Conservation (phyloP, 805 yeast species). For the Nakazawaea molendinolei region DNA sequence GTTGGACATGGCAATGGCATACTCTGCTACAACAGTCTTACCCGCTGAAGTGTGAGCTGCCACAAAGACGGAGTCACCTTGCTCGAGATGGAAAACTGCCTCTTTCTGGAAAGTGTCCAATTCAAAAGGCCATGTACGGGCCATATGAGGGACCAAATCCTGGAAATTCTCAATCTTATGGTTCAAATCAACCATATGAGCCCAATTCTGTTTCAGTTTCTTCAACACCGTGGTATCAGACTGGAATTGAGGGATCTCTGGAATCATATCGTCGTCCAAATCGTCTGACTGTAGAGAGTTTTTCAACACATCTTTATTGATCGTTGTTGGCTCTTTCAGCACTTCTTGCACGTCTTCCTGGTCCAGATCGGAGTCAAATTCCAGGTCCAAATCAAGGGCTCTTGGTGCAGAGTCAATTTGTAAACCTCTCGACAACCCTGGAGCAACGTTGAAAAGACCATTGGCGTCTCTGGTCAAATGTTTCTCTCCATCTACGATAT, state of each 20-base stretch:
- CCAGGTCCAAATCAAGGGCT: slow-evolving; percentile 15
- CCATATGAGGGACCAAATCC: slow-evolving; percentile 89
- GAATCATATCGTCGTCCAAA: slow-evolving; percentile 37
- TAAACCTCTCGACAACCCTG: slow-evolving; percentile 75
- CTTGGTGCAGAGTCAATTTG: slow-evolving; percentile 15
- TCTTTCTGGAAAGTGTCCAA: slow-evolving; percentile 94
- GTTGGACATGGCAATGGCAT: slow-evolving; percentile 94
- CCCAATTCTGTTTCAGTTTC: slow-evolving; percentile 60
- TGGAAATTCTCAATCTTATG: slow-evolving; percentile 78
- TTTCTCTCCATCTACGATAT: slow-evolving; percentile 26
- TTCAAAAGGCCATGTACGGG: slow-evolving; percentile 91
- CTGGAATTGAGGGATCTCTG: too few relatives aligned
- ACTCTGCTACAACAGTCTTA: slow-evolving; percentile 96
- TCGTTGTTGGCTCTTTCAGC: not conserved
- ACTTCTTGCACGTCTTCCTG: slow-evolving; percentile 1
- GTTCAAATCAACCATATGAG: slow-evolving; percentile 86
- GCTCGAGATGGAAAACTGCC: slow-evolving; percentile 93
- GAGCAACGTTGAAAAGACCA: slow-evolving; percentile 80
- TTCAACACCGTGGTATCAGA: slow-evolving; percentile 25
- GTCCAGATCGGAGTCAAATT: slow-evolving; percentile 3
- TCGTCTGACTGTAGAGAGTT: not conserved
- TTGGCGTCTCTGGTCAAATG: slow-evolving; percentile 57
- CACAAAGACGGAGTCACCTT: slow-evolving; percentile 96
- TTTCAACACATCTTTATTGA: slow-evolving; percentile 27
- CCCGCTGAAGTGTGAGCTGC: slow-evolving; percentile 99